Base-by-base conservation (phyloP, 495 filamentous ascomycete genomes). In the Hyaloscypha bicolor region DNA sequence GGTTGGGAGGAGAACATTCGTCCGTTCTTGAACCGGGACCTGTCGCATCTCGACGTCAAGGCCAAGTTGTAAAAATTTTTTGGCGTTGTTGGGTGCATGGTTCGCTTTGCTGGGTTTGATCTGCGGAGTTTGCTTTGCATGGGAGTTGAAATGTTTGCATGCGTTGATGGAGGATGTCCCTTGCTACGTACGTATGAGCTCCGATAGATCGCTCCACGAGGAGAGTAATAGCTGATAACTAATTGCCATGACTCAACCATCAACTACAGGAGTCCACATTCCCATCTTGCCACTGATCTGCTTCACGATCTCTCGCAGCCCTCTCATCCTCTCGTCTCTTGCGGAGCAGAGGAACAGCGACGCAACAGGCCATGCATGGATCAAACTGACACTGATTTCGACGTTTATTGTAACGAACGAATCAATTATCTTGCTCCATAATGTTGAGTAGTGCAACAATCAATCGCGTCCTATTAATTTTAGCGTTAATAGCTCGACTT, bases 321-420 rank as follows among this genome's bases (percentile, higher is more conserved):
- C 90, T 53, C 81, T 80, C 67, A 83, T 76, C 66, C 91, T 77
- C 74, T 84, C 79, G n/a, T 80, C 77, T 53, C 76, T 73, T 29
- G 80, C 83, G 53, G 80, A 79, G 60, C 85, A 85, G 21, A 93
- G 76, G 73, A 92, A 93, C 53, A 93, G 72, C 37, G 81, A 83
- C 19, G 87, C 90, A 31, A 94, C 87, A 16, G 91, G 91, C 91
- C 91, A 93, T 12, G 89, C 90, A 78, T 94, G 91, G 63, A 93
- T 87, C 33, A 4, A 4, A 37, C 33, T 37, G 5, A 37, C 33
- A 37, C 33, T 37, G 9, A n/a, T n/a, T n/a, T n/a, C n/a, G n/a
- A n/a, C n/a, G 33, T 9, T 37, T 37, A 9, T 37, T 37, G 5
- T 37, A 37, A 37, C 33, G 9, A 37, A 37, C 5, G 9, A 37